Evolutionary conservation across 805 yeast species (phyloP).

Genomic region (Candida methanosorbosa): DNA sequence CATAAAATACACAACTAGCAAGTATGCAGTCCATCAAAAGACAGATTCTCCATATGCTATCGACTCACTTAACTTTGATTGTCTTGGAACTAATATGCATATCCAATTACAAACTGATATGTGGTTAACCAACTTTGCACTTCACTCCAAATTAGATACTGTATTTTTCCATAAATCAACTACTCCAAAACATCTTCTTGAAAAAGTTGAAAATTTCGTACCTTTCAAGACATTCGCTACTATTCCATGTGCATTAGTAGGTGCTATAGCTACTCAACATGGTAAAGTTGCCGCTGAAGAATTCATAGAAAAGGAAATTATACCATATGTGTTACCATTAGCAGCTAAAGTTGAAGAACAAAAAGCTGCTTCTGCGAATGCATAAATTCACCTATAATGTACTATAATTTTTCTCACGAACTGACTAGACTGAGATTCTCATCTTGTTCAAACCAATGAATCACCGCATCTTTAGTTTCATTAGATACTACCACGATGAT

Average conservation of each 20-base stretch:
- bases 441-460: no score
- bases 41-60: conserved; percentile 27
- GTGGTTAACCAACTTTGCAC: conserved; percentile 44
- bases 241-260: conserved; percentile 42
- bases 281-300: conserved; percentile 52
- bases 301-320: conserved; percentile 46
- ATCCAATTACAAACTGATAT: conserved; percentile 42
- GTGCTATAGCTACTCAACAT: conserved; percentile 55
- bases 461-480: no score
- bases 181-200: conserved; percentile 11
- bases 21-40: conserved; percentile 25
- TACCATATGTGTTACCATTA: conserved; percentile 10
- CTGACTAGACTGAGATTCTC: no score
- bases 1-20: conserved; percentile 40
- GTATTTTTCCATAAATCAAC: conserved; percentile 59
- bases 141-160: conserved; percentile 35
- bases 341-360: no score
- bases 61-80: conserved; percentile 44
- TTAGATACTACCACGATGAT: no score
- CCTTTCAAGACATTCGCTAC: conserved; percentile 23
- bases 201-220: conserved; percentile 23
- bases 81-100: conserved; percentile 48
- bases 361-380: no score
- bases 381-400: no score
- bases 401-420: no score